phyloP scores from a whole-genome alignment of 768 basidiomycete genomes.

The Tephrocybe sp. region DNA sequence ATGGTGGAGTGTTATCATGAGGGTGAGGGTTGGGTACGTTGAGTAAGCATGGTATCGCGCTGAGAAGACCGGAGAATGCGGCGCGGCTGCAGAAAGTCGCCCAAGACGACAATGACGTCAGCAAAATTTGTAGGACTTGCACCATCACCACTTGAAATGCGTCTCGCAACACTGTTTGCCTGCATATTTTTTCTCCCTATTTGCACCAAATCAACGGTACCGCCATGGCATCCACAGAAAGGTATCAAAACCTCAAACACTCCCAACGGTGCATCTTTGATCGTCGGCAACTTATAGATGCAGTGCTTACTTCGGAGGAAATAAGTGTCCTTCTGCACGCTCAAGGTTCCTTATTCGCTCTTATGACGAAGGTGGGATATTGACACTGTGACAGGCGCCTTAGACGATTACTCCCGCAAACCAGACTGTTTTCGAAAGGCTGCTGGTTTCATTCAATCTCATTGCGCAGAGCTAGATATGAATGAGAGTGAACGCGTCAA shows the following conservation, averaged over 20 bases:
- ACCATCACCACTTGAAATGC: too few species aligned
- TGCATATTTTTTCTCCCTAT: background rate
- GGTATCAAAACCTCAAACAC: conserved; percentile 6
- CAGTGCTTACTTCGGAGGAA: conserved; percentile 13
- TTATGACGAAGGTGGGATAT: background rate
- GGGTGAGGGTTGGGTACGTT: background rate
- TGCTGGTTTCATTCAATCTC: conserved; percentile 43
- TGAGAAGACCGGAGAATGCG: too few species aligned
- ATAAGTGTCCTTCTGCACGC: conserved; percentile 10
- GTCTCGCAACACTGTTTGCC: background rate
- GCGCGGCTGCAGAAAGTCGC: too few species aligned
- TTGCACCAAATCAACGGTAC: background rate
- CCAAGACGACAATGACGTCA: too few species aligned
- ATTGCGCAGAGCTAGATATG: conserved; percentile 59
- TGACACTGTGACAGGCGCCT: conserved; percentile 12
- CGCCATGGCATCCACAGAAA: background rate
- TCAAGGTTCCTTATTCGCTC: conserved; percentile 12
- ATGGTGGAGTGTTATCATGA: conserved; percentile 36
- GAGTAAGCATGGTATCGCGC: background rate
- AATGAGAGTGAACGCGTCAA: conserved; percentile 60
- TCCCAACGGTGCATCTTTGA: background rate
- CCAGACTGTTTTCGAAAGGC: conserved; percentile 67
- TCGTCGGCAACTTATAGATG: conserved; percentile 6
- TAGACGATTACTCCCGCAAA: conserved; percentile 43
- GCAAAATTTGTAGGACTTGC: too few species aligned